phyloP scores from a whole-genome alignment of 2,329 filamentous ascomycete genomes.

The Penicillium aurantiogriseum region DNA sequence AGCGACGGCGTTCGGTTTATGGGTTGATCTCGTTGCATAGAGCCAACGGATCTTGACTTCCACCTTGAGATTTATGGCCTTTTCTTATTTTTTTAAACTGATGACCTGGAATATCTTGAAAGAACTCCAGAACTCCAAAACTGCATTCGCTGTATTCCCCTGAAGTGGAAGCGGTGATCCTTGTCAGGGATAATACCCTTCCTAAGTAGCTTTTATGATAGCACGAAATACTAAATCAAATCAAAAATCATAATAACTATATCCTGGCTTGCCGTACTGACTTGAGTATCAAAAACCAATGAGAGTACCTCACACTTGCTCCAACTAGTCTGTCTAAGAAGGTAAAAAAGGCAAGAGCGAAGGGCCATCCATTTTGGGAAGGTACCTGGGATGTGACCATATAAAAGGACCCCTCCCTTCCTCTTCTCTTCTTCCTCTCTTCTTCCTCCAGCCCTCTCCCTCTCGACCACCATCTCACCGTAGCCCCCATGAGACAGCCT shows the following conservation, averaged over 20 bases:
- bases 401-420: background rate
- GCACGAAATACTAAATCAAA: too few species aligned
- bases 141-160: too few species aligned
- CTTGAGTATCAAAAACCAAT: too few species aligned
- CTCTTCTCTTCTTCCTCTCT: background rate
- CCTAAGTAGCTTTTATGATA: too few species aligned
- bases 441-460: background rate
- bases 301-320: background rate
- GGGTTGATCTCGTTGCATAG: conserved; percentile 5
- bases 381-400: background rate
- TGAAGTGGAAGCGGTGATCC: too few species aligned
- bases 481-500: background rate
- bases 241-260: too few species aligned
- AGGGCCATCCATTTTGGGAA: background rate
- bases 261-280: too few species aligned
- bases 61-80: conserved; percentile 7
- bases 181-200: too few species aligned
- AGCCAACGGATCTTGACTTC: background rate
- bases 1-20: conserved; percentile 27
- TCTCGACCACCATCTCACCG: background rate
- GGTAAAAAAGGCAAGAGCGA: background rate
- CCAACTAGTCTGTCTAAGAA: background rate
- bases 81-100: conserved; percentile 6
- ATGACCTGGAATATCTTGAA: conserved; percentile 15
- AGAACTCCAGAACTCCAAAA: conserved; percentile 8